These are phyloP conservation scores for Rhodotorula mucilaginosa DNA, from an alignment of 1,284 basidiomycete species.

Conservation along the genomic window DNA sequence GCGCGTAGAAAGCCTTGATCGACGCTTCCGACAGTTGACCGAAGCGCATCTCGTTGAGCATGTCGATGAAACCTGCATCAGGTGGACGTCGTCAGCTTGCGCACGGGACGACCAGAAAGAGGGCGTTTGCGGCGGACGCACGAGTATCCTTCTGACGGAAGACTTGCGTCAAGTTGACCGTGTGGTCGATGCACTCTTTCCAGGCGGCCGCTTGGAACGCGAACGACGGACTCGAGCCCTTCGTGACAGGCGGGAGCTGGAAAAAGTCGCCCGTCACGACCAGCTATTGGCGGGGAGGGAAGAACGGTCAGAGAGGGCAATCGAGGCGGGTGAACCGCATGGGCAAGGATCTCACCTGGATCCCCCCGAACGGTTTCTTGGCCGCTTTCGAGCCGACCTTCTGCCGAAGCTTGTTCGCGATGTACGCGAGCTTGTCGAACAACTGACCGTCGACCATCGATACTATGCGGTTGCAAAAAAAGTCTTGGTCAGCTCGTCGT, in stretches of 20 bases:
- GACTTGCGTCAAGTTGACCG: constrained; percentile 83
- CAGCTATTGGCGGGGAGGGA: constrained; percentile 58
- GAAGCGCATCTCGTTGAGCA: constrained; percentile 86
- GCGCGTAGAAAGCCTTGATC: constrained; percentile 60
- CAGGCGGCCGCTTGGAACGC: constrained; percentile 87
- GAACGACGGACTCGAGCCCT: constrained; percentile 58
- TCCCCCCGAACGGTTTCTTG: constrained; percentile 79
- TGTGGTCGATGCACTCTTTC: constrained; percentile 70
- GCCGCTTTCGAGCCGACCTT: constrained; percentile 45
- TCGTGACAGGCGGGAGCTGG: constrained; percentile 84
- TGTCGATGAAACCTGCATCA: constrained; percentile 71
- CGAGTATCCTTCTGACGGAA: constrained; percentile 65
- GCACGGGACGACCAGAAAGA: neutral
- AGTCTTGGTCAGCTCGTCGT: neutral
- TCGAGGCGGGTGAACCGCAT: neutral
- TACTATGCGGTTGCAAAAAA: constrained; percentile 55
- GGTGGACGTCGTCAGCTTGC: neutral
- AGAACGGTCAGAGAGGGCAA: neutral
- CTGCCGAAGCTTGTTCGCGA: constrained; percentile 65
- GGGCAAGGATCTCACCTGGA: constrained; percentile 62
- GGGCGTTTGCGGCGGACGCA: constrained; percentile 29
- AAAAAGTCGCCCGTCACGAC: constrained; percentile 94
- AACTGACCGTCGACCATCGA: constrained; percentile 95
- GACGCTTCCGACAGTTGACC: constrained; percentile 64
- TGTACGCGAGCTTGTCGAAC: constrained; percentile 79